Conservation (phyloP, 2,329 filamentous ascomycete genomes). For the Balansia obtecta region DNA sequence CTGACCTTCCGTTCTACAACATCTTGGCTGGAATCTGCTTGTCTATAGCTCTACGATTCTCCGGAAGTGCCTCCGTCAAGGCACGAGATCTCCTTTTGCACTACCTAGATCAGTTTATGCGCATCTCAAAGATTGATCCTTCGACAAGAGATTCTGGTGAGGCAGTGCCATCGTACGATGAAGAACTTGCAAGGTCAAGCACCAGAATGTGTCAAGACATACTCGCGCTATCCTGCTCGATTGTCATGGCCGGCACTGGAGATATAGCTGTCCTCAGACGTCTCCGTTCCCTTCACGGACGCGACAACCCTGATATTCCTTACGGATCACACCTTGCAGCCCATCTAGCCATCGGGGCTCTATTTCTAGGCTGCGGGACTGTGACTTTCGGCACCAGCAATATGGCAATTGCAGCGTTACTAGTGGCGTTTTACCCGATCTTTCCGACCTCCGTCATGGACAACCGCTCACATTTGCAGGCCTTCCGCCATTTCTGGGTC, state of each 20-base stretch:
- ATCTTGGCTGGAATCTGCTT: conserved; percentile 85
- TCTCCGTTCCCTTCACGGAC: conserved; percentile 76
- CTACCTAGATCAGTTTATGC: conserved; percentile 79
- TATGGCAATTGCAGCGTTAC: conserved; percentile 70
- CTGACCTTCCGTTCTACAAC: conserved; percentile 85
- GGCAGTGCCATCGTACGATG: conserved; percentile 53
- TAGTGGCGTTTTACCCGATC: conserved; percentile 88
- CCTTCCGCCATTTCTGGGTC: conserved; percentile 95
- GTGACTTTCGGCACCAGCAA: conserved; percentile 85
- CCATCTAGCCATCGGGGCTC: conserved; percentile 78
- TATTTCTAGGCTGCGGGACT: conserved; percentile 88
- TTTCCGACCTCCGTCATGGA: conserved; percentile 85
- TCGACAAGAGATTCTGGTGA: conserved; percentile 17
- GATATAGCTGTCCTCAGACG: conserved; percentile 77
- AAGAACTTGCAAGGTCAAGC: conserved; percentile 69
- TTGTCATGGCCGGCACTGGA: conserved; percentile 92
- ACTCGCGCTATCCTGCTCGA: conserved; percentile 67
- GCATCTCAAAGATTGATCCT: conserved; percentile 50
- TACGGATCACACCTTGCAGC: conserved; percentile 91
- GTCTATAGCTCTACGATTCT: conserved; percentile 59
- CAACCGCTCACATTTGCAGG: conserved; percentile 88
- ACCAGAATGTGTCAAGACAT: conserved; percentile 86
- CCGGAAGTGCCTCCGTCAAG: conserved; percentile 54
- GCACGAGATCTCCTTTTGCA: conserved; percentile 73
- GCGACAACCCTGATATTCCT: conserved; percentile 69